phyloP scores from a whole-genome alignment of 768 basidiomycete genomes.

The Amanita subjunquillea region DNA sequence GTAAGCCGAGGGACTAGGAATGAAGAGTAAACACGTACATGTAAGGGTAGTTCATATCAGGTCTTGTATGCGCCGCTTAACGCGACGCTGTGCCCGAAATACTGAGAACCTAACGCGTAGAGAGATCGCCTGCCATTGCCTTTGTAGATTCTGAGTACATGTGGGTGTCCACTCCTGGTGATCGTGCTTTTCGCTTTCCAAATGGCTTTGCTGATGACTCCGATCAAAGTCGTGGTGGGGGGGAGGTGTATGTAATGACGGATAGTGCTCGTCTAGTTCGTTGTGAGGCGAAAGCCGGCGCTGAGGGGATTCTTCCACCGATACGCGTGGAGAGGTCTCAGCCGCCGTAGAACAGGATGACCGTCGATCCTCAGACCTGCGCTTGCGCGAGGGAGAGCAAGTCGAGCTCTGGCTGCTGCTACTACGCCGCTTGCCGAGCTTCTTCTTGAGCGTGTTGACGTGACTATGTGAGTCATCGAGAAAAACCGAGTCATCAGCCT shows the following conservation, averaged over 20 bases:
- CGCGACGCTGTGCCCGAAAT: conserved; percentile 34
- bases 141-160: conserved; percentile 39
- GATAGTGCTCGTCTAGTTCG: conserved; percentile 4
- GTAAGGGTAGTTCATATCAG: conserved; percentile 8
- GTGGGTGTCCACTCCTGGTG: conserved; percentile 37
- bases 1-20: neutral
- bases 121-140: conserved; percentile 52
- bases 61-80: conserved; percentile 21
- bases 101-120: conserved; percentile 47
- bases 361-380: conserved; percentile 4
- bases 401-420: conserved; percentile 6
- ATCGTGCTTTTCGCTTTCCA: conserved; percentile 13
- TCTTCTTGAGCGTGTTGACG: conserved; percentile 10
- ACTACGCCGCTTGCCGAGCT: conserved; percentile 8
- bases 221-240: neutral
- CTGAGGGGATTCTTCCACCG: neutral
- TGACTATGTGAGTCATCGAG: conserved; percentile 16
- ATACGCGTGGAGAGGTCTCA: conserved; percentile 4
- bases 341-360: conserved; percentile 1
- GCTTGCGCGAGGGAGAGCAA: conserved; percentile 6
- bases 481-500: conserved; percentile 17
- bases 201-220: neutral
- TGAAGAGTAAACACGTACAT: neutral
- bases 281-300: conserved; percentile 1
- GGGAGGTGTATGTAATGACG: neutral